A percentile compares a stretch with the other conserved stretches of the same genome.
phyloP scores from a whole-genome alignment of 257 asterid species.

The Solanum rostratum region DNA sequence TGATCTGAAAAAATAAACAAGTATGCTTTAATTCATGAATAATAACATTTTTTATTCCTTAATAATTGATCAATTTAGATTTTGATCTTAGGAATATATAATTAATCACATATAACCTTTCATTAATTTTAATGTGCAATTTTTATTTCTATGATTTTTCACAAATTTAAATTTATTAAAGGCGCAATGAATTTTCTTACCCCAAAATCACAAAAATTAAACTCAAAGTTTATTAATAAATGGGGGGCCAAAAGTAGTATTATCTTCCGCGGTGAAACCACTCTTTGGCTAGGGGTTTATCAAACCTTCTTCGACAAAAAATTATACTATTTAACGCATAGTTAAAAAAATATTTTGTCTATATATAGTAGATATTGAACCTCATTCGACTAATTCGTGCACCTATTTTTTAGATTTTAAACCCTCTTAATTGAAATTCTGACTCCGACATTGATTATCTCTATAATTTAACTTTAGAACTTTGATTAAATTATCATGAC shows the following conservation, averaged over 20 bases:
- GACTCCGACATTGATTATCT: too few relatives aligned
- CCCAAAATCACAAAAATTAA: neutral
- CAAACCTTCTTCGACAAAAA: too few relatives aligned
- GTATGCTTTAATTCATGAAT: neutral
- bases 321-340: too few relatives aligned
- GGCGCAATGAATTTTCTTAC: neutral
- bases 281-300: too few relatives aligned
- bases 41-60: neutral
- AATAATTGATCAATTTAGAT: neutral
- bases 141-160: neutral
- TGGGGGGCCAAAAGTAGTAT: neutral
- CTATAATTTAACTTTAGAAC: neutral
- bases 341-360: too few relatives aligned
- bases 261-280: too few relatives aligned
- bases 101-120: neutral
- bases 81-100: neutral
- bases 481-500: neutral
- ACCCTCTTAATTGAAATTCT: too few relatives aligned
- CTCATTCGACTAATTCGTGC: too few relatives aligned
- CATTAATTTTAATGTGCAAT: neutral
- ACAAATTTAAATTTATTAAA: neutral
- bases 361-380: too few relatives aligned
- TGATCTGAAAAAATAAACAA: neutral
- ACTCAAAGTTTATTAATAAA: neutral
- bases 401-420: too few relatives aligned